phyloP scores from a whole-genome alignment of 2,329 filamentous ascomycete species.

The Trichoderma citrinoviride region DNA sequence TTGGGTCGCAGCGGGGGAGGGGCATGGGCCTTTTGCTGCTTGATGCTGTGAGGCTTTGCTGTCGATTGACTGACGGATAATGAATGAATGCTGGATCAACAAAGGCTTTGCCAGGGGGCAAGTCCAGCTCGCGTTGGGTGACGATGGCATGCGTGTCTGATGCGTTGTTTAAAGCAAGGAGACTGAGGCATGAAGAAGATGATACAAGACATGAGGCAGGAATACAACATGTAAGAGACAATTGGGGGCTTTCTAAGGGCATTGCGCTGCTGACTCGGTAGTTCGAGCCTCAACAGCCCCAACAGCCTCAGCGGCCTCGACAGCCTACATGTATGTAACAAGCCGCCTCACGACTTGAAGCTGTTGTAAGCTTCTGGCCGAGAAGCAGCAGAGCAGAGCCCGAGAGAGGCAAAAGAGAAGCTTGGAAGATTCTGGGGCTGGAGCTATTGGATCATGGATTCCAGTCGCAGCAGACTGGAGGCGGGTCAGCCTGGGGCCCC shows the following conservation, averaged over 20 bases:
- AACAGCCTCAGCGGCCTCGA: too few relatives aligned
- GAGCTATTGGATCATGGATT: too few relatives aligned
- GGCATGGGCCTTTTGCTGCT: background rate
- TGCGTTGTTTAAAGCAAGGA: slow-evolving; percentile 8
- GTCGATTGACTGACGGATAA: background rate
- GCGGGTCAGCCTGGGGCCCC: background rate
- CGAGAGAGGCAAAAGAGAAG: too few relatives aligned
- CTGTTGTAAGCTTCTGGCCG: too few relatives aligned
- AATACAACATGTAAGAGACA: too few relatives aligned
- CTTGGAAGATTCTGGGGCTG: too few relatives aligned
- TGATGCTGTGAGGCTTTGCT: background rate
- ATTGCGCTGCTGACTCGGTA: too few relatives aligned
- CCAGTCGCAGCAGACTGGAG: background rate
- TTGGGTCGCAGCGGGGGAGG: background rate
- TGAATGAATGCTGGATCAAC: background rate
- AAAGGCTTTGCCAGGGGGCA: background rate
- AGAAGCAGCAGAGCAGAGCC: too few relatives aligned
- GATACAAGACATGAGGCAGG: background rate
- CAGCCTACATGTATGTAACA: too few relatives aligned
- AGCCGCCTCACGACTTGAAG: too few relatives aligned
- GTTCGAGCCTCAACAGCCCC: too few relatives aligned
- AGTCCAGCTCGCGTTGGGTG: background rate
- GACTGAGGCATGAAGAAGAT: background rate
- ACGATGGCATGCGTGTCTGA: background rate
- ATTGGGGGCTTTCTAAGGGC: too few relatives aligned